Percentiles rank a stretch among this genome's conserved stretches.
phyloP scores from a whole-genome alignment of 1,284 basidiomycete genomes.

The Malassezia caprae region DNA sequence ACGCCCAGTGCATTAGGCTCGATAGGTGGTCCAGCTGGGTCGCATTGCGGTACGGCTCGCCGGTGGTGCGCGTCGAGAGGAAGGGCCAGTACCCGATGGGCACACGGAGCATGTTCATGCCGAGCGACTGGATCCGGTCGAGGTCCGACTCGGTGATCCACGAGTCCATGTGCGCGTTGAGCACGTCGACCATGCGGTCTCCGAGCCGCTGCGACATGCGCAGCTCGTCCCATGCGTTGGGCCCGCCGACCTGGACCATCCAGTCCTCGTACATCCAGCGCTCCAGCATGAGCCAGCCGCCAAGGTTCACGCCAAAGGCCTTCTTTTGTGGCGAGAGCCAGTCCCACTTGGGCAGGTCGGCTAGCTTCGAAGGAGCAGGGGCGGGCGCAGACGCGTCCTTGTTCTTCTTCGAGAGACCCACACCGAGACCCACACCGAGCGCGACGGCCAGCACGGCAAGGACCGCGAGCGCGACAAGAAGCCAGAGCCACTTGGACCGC shows the following conservation, averaged over 20 bases:
- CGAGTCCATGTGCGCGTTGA: conserved; percentile 45
- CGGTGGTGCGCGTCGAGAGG: conserved; percentile 25
- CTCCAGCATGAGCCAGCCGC: conserved; percentile 44
- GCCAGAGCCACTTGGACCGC: not conserved
- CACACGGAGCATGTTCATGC: conserved; percentile 48
- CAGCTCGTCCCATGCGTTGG: conserved; percentile 49
- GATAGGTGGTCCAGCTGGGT: conserved; percentile 32
- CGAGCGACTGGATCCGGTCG: conserved; percentile 35
- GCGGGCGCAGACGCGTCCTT: not conserved
- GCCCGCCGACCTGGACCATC: conserved; percentile 44
- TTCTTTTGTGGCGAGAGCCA: conserved; percentile 41
- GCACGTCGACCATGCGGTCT: conserved; percentile 20
- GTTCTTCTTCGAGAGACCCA: conserved; percentile 5
- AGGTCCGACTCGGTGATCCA: conserved; percentile 50
- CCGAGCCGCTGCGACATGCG: conserved; percentile 39
- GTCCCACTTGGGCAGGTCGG: conserved; percentile 31
- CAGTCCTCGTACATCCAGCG: conserved; percentile 51
- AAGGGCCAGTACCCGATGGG: conserved; percentile 49
- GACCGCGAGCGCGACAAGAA: not conserved
- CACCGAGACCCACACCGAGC: conserved; percentile 14
- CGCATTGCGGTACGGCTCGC: conserved; percentile 31
- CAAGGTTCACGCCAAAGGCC: conserved; percentile 41
- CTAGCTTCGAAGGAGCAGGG: not conserved
- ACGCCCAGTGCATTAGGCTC: conserved; percentile 40
- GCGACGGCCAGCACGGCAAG: conserved; percentile 3